Base-by-base conservation (phyloP, 1,284 basidiomycete genomes). In the Leucoagaricus sp. region DNA sequence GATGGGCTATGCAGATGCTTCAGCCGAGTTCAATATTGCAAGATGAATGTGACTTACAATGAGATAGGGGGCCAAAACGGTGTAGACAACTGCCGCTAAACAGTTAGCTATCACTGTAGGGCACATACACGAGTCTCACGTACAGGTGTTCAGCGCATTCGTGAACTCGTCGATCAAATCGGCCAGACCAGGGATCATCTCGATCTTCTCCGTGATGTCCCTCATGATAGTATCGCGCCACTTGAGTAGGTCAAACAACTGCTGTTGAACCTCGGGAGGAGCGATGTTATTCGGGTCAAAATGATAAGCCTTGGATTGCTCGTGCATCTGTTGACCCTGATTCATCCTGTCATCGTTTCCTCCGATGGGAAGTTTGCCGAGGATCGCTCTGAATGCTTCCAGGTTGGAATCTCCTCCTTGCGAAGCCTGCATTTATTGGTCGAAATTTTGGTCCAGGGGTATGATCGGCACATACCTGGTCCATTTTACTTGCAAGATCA, bases 401-500 rank as follows among this genome's bases (percentile, higher is more conserved):
- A 80, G 60, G 29, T 79, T 75, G 10, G 70, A 50, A 10, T 59
- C 60, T 9, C 72, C 69, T 58, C 65, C 66, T 61, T 70, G 65
- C 21, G 69, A 63, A 9, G 67, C 67, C 69, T 71, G 40, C 28
- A 33, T 25, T 40, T 48, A 15, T 49, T 25, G 13, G 17, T 4
- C 15, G 4, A 36, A 23, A 6, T 3, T 13, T 57, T n/a, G 21
- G 19, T 52, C 25, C 62, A 41, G 70, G 29, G 5, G 41, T 21
- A 29, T 23, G n/a, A 21, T 7, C 26, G 21, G 47, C 17, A 49
- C 23, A 55, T 59, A 72, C 78, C 63, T 82, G 70, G 61, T 80
- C 74, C 75, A 94, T 84, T 63, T 88, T 85, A 64, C 84, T 79
- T 55, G 83, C 82, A 15, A 94, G 81, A 61, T 94, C 91, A 0